phyloP scores from a whole-genome alignment of 306 rosid genomes.

The Pterocarpus santalinus region DNA sequence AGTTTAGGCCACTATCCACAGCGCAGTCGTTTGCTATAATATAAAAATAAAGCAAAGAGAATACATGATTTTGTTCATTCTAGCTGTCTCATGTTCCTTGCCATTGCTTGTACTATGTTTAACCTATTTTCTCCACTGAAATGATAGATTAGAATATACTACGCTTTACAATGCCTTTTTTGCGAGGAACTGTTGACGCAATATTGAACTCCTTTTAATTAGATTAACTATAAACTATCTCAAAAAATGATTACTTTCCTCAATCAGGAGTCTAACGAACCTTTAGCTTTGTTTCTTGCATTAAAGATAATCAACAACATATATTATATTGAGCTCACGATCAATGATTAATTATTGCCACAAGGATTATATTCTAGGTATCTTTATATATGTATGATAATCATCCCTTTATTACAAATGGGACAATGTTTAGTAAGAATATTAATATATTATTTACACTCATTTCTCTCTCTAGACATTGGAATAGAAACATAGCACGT shows the following conservation, averaged over 20 bases:
- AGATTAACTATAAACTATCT: neutral
- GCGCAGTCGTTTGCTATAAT: neutral
- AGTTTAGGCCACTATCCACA: neutral
- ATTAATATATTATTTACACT: no score
- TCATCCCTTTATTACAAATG: no score
- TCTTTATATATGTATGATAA: no score
- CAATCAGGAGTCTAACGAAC: neutral
- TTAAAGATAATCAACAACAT: no score
- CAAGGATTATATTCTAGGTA: no score
- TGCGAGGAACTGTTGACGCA: slow-evolving; percentile 2
- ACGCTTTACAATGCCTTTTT: slow-evolving; percentile 1
- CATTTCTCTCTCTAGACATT: no score
- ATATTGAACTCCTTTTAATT: slow-evolving; percentile 17
- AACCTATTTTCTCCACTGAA: slow-evolving; percentile 18
- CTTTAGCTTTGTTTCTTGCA: no score
- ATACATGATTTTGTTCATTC: neutral
- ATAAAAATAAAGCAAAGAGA: slow-evolving; percentile 3
- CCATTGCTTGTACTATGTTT: slow-evolving; percentile 5
- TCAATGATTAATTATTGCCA: no score
- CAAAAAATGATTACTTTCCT: neutral
- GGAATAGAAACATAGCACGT: no score
- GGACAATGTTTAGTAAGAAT: no score
- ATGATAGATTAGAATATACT: slow-evolving; percentile 3
- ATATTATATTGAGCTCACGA: no score
- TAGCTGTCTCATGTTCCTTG: neutral